Evolutionary conservation across 2,329 filamentous ascomycete species (phyloP).

Genomic region (Penicillium sumatraense): DNA sequence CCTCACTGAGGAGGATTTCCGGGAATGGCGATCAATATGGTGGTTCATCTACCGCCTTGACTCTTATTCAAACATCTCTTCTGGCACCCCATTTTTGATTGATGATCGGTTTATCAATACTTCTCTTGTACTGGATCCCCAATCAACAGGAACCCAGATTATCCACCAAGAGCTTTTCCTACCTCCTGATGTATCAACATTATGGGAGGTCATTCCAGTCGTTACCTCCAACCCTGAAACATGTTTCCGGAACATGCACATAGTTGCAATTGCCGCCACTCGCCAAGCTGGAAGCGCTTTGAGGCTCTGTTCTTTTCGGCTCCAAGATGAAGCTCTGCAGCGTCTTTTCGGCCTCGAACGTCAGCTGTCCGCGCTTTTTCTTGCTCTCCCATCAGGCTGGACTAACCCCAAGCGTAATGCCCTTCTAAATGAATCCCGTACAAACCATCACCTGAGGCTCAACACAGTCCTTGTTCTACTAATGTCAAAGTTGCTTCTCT

Average conservation of each 20-base stretch:
- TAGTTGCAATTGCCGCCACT: not conserved
- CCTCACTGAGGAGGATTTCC: conserved; percentile 34
- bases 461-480: conserved; percentile 10
- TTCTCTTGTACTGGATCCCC: not conserved
- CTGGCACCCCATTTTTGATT: conserved; percentile 22
- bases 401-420: conserved; percentile 37
- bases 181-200: not conserved
- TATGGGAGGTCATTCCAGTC: not conserved
- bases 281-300: not conserved
- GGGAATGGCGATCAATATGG: conserved; percentile 43
- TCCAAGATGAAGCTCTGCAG: not conserved
- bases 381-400: conserved; percentile 37
- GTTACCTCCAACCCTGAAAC: not conserved
- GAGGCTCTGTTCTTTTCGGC: conserved; percentile 1
- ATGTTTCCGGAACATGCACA: not conserved
- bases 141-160: not conserved
- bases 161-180: not conserved
- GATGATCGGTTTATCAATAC: conserved; percentile 12
- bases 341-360: conserved; percentile 1
- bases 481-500: conserved; percentile 7
- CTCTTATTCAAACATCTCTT: conserved; percentile 41
- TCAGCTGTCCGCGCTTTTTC: conserved; percentile 9
- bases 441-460: conserved; percentile 27
- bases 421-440: conserved; percentile 30
- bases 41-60: conserved; percentile 45